phyloP scores from a whole-genome alignment of 345 rosid genomes.

The Eucalyptus sideroxylon region DNA sequence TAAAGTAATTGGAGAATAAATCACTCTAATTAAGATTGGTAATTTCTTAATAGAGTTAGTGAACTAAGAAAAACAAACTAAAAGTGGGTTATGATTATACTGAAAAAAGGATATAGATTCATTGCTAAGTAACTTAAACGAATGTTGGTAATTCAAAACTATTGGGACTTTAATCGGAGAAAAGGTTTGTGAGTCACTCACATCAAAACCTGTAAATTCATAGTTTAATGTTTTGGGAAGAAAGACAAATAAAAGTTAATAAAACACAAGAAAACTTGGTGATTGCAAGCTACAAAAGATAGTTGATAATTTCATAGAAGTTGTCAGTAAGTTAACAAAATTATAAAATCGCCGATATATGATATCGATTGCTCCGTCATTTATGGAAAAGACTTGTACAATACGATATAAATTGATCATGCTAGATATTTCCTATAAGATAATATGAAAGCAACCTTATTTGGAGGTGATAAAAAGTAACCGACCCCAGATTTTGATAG shows the following conservation, averaged over 20 bases:
- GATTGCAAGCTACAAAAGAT: not conserved
- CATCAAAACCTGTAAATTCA: not conserved
- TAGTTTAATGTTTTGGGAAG: not conserved
- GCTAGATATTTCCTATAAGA: not conserved
- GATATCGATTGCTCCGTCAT: not conserved
- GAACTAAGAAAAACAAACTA: not conserved
- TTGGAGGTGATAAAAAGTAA: not conserved
- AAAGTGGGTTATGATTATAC: not conserved
- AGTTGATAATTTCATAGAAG: not conserved
- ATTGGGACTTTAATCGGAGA: not conserved
- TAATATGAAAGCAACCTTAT: not conserved
- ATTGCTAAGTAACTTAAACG: not conserved
- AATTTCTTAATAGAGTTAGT: not conserved
- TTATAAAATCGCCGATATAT: not conserved
- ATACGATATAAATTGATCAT: not conserved
- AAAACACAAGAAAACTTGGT: not conserved
- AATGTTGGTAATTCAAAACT: not conserved
- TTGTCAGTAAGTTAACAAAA: not conserved
- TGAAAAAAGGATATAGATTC: not conserved
- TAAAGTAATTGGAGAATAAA: not conserved
- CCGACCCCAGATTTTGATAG: not conserved
- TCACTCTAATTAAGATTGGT: not conserved
- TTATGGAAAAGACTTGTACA: not conserved
- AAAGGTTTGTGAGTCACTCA: not conserved
- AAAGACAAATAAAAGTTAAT: not conserved